These are phyloP conservation scores for Auriculariales sp. DNA, from an alignment of 768 basidiomycete species.

Conservation along the genomic window DNA sequence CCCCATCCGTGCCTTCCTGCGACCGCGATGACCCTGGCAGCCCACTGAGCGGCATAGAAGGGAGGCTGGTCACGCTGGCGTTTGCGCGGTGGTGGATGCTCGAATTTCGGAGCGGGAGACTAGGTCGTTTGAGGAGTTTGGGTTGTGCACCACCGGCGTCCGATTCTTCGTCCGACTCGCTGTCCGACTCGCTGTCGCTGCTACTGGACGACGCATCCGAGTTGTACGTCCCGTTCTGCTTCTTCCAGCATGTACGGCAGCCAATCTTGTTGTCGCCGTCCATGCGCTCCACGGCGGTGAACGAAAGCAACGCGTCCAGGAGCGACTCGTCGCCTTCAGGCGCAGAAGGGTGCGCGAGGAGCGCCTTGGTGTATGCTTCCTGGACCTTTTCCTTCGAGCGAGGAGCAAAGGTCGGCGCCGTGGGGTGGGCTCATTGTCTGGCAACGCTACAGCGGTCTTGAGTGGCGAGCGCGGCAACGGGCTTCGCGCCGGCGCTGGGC, in stretches of 20 bases:
- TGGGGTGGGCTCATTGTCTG: neutral
- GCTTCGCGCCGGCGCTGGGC: neutral
- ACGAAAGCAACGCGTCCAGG: constrained; percentile 63
- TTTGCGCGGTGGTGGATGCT: constrained; percentile 1
- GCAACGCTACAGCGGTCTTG: neutral
- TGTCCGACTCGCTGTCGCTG: neutral
- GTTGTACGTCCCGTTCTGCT: neutral
- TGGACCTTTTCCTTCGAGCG: constrained; percentile 25
- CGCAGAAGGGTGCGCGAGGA: constrained; percentile 48
- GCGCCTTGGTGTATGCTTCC: constrained; percentile 47
- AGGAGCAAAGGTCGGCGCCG: neutral
- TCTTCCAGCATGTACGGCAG: constrained; percentile 89
- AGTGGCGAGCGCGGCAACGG: neutral
- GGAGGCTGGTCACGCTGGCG: neutral
- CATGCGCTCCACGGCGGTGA: constrained; percentile 85
- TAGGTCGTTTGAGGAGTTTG: too few relatives aligned
- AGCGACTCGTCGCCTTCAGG: constrained; percentile 39
- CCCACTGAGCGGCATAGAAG: neutral
- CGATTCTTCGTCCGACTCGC: constrained; percentile 1
- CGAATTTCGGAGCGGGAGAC: neutral
- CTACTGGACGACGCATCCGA: neutral
- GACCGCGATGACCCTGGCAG: too few relatives aligned
- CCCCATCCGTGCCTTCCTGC: neutral
- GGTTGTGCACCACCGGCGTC: neutral
- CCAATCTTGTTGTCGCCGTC: constrained; percentile 93